Evolutionary conservation across 495 filamentous ascomycete genomes (phyloP), one percentile per base, ranked within the genome.

Genomic region (Usnea hakonensis): DNA sequence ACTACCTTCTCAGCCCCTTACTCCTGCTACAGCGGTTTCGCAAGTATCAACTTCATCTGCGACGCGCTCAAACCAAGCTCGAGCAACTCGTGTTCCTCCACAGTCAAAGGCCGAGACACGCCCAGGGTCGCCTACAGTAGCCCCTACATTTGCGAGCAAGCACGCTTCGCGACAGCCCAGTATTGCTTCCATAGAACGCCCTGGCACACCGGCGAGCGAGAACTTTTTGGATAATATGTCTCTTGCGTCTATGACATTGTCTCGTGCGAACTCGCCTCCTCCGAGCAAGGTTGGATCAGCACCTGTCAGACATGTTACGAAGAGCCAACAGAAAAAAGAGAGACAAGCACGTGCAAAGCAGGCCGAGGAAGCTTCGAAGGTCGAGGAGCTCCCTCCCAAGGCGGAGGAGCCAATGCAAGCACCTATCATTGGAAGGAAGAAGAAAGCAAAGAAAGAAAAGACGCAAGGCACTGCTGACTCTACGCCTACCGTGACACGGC

Each of bases 301-400:
- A 2, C 87, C 91, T 30, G 80, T 90, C 0, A 80, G 89, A 43
- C 74, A 80, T n/a, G 89, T 90, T 68, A 91, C 90, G 19, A 98
- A 97, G 78, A 93, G 85, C 66, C 90, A 95, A 68, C 79, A 85
- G 64, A 95, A 93, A 72, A 97, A 95, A 72, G 89, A 95, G 66
- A 79, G 91, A 52, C 76, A 81, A 67, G 81, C 84, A 66, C 80
- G 82, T 55, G 83, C 82, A 0, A 85, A 82, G 69, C 76, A 80
- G 43, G 77, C 79, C 0, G 87, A 89, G 70, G 85, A 88, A 67
- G 80, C 77, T 37, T 79, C 84, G 65, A 81, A 82, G 56, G 73
- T 76, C 21, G 88, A 89, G 63, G 82, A 85, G 60, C 69, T 75
- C 10, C 73, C 77, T 17, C 67, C 79, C 8, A 75, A 78, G 44